Percentiles rank a stretch among this genome's conserved stretches.
phyloP scores from a whole-genome alignment of 352 stramenopile species.

The Pythium monospermum region DNA sequence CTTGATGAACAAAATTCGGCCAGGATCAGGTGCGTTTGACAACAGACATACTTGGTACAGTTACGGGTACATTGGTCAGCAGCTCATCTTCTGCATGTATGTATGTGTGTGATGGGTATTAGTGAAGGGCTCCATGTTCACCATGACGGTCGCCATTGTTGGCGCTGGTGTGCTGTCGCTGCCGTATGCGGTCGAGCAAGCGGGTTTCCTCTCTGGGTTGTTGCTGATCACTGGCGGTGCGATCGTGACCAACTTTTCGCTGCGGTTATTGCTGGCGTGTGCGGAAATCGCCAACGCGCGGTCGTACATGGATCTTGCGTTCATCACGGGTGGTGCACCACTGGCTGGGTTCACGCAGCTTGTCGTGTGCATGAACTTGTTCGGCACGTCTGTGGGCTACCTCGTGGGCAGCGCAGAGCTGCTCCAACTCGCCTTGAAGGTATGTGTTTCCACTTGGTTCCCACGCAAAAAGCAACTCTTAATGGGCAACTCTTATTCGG shows the following conservation, averaged over 20 bases:
- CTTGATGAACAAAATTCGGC: conserved; percentile 78
- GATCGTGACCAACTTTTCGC: conserved; percentile 76
- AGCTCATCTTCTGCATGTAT: no score
- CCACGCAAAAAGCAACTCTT: not conserved
- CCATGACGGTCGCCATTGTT: conserved; percentile 85
- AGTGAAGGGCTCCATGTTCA: conserved; percentile 90
- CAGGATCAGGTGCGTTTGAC: conserved; percentile 66
- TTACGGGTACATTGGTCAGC: no score
- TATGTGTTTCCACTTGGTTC: conserved; percentile 1
- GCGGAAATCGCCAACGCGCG: conserved; percentile 62
- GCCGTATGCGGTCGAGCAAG: conserved; percentile 74
- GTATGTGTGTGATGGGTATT: conserved; percentile 2
- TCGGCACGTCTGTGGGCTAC: conserved; percentile 81
- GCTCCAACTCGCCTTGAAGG: conserved; percentile 59
- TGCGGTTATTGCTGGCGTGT: conserved; percentile 75
- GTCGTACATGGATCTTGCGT: conserved; percentile 84
- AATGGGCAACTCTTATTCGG: not conserved
- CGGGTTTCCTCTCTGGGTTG: conserved; percentile 67
- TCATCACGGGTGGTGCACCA: conserved; percentile 50
- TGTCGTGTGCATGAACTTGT: conserved; percentile 84
- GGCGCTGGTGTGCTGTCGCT: conserved; percentile 77
- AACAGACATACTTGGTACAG: no score
- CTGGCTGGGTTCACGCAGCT: conserved; percentile 72
- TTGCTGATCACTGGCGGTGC: conserved; percentile 60
- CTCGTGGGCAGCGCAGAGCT: conserved; percentile 78